Percentiles rank a stretch among this genome's conserved stretches.
These are phyloP conservation scores for Spathaspora passalidarum DNA, from an alignment of 805 yeast genomes.

Conservation along the genomic window DNA sequence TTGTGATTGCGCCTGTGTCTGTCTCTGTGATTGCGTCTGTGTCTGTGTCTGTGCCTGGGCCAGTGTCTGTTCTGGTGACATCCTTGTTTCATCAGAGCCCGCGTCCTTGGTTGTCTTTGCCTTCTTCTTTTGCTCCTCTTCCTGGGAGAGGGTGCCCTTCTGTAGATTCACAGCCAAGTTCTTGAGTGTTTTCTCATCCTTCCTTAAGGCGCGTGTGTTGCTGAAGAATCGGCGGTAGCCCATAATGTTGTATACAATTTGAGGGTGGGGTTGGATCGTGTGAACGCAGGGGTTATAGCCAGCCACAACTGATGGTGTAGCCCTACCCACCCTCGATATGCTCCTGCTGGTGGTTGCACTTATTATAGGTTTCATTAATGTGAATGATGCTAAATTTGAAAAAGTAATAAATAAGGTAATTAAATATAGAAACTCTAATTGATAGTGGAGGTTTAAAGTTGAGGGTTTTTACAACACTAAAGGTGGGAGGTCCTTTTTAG, in stretches of 20 bases:
- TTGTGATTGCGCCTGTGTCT: too few species aligned
- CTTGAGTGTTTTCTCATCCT: conserved; percentile 25
- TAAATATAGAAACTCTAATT: not conserved
- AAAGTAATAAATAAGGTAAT: not conserved
- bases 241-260: not conserved
- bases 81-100: not conserved
- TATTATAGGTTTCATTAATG: not conserved
- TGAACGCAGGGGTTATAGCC: not conserved
- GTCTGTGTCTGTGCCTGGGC: not conserved
- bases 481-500: too few species aligned
- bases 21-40: too few species aligned
- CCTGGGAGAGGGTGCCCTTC: conserved; percentile 25
- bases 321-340: not conserved
- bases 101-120: not conserved
- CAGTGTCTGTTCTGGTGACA: not conserved
- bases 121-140: conserved; percentile 3
- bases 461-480: too few species aligned
- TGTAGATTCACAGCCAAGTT: conserved; percentile 30
- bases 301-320: not conserved
- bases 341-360: not conserved
- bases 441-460: too few species aligned
- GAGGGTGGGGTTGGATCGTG: not conserved
- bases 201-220: conserved; percentile 4
- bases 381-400: not conserved
- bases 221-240: not conserved